These are phyloP conservation scores for Tolypocladium endophyticum DNA, from an alignment of 2,329 filamentous ascomycete species.

Conservation along the genomic window DNA sequence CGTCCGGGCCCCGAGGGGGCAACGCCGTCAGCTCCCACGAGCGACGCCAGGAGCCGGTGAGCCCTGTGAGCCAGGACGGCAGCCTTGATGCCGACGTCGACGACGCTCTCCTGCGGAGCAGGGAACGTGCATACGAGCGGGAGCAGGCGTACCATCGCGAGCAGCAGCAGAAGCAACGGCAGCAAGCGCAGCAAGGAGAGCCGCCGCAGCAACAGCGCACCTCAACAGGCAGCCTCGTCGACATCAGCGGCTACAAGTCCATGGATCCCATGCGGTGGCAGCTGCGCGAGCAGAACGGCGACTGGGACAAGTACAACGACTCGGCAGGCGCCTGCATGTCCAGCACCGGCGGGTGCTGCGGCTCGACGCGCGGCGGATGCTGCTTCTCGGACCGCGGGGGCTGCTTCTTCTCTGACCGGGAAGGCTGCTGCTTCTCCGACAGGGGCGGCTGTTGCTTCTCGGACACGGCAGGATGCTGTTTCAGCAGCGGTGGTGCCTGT, in stretches of 20 bases:
- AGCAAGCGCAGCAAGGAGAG: neutral
- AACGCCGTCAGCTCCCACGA: neutral
- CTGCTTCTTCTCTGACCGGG: conserved; percentile 7
- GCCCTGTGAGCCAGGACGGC: neutral
- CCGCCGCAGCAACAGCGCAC: neutral
- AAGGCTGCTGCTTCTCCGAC: conserved; percentile 4
- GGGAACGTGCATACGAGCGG: neutral
- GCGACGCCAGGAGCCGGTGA: neutral
- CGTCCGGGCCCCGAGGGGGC: neutral
- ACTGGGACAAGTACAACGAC: conserved; percentile 3
- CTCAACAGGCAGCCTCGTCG: neutral
- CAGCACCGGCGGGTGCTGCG: neutral
- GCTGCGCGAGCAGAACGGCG: conserved; percentile 3
- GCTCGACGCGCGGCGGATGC: neutral
- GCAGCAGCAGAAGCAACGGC: neutral
- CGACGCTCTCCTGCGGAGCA: neutral
- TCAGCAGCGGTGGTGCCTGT: neutral
- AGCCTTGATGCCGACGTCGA: neutral
- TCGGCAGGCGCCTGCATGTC: neutral
- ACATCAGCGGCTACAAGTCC: conserved; percentile 1
- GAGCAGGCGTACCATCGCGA: neutral
- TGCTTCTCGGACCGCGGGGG: conserved; percentile 4
- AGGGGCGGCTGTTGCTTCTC: conserved; percentile 6
- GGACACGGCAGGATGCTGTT: conserved; percentile 3
- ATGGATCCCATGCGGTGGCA: conserved; percentile 4